Evolutionary conservation across 306 rosid genomes (phyloP).

Genomic region (Gleditsia sinensis): DNA sequence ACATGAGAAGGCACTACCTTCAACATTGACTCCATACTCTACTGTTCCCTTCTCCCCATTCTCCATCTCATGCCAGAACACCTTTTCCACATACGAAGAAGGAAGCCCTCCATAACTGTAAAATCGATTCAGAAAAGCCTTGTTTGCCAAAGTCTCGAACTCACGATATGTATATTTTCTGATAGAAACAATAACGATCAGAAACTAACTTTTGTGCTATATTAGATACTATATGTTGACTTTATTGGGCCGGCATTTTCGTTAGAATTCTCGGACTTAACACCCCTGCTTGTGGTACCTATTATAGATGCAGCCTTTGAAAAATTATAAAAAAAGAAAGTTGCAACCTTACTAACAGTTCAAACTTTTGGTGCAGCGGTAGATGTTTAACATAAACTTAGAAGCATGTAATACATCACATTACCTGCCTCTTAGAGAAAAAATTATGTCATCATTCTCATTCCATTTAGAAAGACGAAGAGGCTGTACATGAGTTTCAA

Average conservation of each 20-base stretch:
- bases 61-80: constrained; percentile 45
- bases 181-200: neutral
- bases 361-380: no score
- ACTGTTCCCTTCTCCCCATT: constrained; percentile 31
- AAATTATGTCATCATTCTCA: constrained; percentile 14
- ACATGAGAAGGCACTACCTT: constrained; percentile 50
- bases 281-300: no score
- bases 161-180: constrained; percentile 44
- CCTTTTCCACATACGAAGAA: constrained; percentile 39
- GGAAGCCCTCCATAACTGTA: constrained; percentile 26
- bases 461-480: constrained; percentile 40
- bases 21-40: constrained; percentile 48
- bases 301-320: no score
- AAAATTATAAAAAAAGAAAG: no score
- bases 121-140: constrained; percentile 29
- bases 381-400: no score
- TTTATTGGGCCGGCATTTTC: no score
- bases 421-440: constrained; percentile 40
- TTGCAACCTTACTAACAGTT: no score
- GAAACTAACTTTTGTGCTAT: no score
- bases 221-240: no score
- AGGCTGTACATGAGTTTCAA: constrained; percentile 46
- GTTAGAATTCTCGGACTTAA: no score
- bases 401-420: neutral
- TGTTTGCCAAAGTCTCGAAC: constrained; percentile 38